Percentiles rank a stretch among this genome's conserved stretches.
These are phyloP conservation scores for Gigaspora rosea DNA, from an alignment of 192 early-diverging fungal species.

Conservation along the genomic window DNA sequence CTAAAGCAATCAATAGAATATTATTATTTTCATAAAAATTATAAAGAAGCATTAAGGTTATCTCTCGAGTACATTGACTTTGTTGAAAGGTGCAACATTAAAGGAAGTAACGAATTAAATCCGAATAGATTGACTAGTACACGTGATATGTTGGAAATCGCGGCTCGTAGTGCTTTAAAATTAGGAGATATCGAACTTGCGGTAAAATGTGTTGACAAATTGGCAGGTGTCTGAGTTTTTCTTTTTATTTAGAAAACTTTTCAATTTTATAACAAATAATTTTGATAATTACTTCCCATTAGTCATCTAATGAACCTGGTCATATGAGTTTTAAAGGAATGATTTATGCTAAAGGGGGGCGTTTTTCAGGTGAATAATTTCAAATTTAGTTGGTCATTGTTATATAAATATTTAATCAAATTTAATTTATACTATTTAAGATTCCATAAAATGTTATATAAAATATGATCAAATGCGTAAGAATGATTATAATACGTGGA, in stretches of 20 bases:
- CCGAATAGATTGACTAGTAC: constrained; percentile 11
- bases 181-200: constrained; percentile 1
- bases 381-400: background rate
- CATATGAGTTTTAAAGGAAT: constrained; percentile 18
- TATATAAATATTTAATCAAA: background rate
- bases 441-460: constrained; percentile 8
- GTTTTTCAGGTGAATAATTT: constrained; percentile 3
- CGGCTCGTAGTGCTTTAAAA: constrained; percentile 9
- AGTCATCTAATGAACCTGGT: constrained; percentile 16
- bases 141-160: constrained; percentile 18
- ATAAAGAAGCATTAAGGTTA: background rate
- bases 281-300: too few relatives aligned
- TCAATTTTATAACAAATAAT: background rate
- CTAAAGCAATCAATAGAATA: constrained; percentile 19
- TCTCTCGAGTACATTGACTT: constrained; percentile 18
- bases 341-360: constrained; percentile 11
- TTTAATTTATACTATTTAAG: background rate
- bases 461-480: constrained; percentile 18
- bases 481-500: constrained; percentile 25
- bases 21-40: constrained; percentile 13
- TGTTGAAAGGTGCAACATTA: background rate
- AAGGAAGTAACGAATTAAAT: background rate
- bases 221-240: background rate
- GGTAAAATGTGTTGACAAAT: constrained; percentile 4
- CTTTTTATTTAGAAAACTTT: background rate